Evolutionary conservation across 2,329 filamentous ascomycete genomes (phyloP), one percentile per base, ranked within the genome.

Genomic region (Botryosphaeria dothidea): DNA sequence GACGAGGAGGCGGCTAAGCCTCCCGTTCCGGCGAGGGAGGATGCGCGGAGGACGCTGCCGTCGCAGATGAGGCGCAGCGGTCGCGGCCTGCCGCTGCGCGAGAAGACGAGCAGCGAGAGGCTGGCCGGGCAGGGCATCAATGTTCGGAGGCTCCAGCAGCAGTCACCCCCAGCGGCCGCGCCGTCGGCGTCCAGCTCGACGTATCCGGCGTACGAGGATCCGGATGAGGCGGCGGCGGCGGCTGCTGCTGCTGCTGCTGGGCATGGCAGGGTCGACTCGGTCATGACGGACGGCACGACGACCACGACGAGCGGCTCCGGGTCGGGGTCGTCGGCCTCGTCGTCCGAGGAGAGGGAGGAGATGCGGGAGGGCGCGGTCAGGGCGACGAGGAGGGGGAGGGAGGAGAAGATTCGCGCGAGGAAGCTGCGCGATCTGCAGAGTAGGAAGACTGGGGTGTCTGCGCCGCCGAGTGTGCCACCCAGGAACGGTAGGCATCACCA

Each of bases 401-500:
- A 74, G 48, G 74, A 76, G 45, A 69, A 72, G 11, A 73, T 71
- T 31, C 70, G 73, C 29, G 69, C 67, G 25, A 71, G 74, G 19
- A 77, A 77, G 66, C 66, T 75, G 34, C 71, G 74, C 17, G 75
- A 78, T 51, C 57, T 66, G 17, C 52, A 68, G 43, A 27, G 25
- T 25, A 19, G 27, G n/a, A 34, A 34, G 25, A 15, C 27, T n/a
- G 49, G 17, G 17, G 36, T 17, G 36, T 6, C 15, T 13, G 36
- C 36, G 36, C 15, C 36, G 36, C 4, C 36, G 36, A 36, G 15
- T 41, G 36, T 4, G 36, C 11, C 8, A 13, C 9, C 15, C 43
- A 23, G 46, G 11, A 49, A 19, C 46, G 6, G 17, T 27, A 29
- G 27, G 36, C 36, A 41, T 41, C 36, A n/a, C 36, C 48, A 51